These are phyloP conservation scores for Astraeus odoratus DNA, from an alignment of 768 basidiomycete genomes.

Conservation along the genomic window DNA sequence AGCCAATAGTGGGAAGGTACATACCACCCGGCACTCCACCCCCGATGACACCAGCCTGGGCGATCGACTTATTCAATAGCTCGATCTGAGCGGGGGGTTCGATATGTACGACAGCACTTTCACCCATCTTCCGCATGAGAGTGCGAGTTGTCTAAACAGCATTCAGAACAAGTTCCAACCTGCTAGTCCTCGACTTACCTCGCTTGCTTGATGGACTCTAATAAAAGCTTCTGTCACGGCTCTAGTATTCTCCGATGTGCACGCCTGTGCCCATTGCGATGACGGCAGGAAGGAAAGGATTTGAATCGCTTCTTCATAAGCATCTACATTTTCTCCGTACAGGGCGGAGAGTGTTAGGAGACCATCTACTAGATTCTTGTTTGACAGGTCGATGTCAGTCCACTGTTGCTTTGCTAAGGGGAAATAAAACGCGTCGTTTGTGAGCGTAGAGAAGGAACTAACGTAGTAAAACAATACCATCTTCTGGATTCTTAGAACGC, in stretches of 20 bases:
- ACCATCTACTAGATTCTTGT: constrained; percentile 49
- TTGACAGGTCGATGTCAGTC: constrained; percentile 55
- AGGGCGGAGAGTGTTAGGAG: constrained; percentile 46
- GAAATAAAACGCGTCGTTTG: constrained; percentile 2
- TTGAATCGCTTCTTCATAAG: constrained; percentile 53
- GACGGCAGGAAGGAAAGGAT: constrained; percentile 55
- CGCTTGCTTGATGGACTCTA: not conserved
- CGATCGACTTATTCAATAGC: constrained; percentile 71
- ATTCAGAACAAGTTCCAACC: not conserved
- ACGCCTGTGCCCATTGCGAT: constrained; percentile 8
- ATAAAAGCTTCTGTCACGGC: not conserved
- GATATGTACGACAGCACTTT: constrained; percentile 54
- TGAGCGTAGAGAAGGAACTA: no score
- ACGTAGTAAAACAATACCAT: constrained; percentile 34
- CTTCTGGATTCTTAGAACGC: constrained; percentile 57
- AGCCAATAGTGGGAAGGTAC: constrained; percentile 17
- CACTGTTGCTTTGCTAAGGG: constrained; percentile 55
- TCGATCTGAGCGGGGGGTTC: constrained; percentile 85
- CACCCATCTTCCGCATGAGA: constrained; percentile 1
- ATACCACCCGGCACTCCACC: constrained; percentile 95
- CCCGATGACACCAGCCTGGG: constrained; percentile 79
- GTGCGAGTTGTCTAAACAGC: not conserved
- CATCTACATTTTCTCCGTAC: constrained; percentile 38
- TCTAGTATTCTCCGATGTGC: not conserved
- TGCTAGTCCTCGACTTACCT: not conserved